These are phyloP conservation scores for Entelexis sorbosivorans DNA, from an alignment of 1,139 yeast species.

Conservation along the genomic window DNA sequence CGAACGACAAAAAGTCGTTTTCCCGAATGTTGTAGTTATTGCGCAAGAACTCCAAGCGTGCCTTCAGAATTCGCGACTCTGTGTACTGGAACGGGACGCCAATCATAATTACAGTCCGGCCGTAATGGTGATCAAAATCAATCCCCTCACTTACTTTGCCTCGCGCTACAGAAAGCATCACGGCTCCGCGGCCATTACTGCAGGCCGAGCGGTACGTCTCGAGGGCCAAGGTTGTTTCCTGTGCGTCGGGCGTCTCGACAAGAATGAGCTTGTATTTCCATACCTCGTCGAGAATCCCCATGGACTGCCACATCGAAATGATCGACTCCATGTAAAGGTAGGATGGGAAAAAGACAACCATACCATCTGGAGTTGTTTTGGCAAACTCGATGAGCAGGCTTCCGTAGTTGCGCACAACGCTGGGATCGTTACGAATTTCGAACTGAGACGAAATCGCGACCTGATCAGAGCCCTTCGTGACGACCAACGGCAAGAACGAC, in stretches of 20 bases:
- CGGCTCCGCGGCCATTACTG: slow-evolving; percentile 95
- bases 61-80: slow-evolving; percentile 88
- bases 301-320: slow-evolving; percentile 94
- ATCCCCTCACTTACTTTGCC: slow-evolving; percentile 98
- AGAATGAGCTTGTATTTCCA: slow-evolving; percentile 92
- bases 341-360: slow-evolving; percentile 95
- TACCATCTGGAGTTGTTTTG: slow-evolving; percentile 93
- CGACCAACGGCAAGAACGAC: slow-evolving; percentile 88
- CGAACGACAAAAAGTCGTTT: slow-evolving; percentile 89
- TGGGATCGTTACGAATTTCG: slow-evolving; percentile 94
- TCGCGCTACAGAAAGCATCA: slow-evolving; percentile 91
- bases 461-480: slow-evolving; percentile 95
- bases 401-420: slow-evolving; percentile 94
- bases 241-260: slow-evolving; percentile 99
- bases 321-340: slow-evolving; percentile 95
- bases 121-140: slow-evolving; percentile 97
- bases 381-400: slow-evolving; percentile 83
- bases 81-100: slow-evolving; percentile 99
- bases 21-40: slow-evolving; percentile 89
- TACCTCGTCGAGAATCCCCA: slow-evolving; percentile 96
- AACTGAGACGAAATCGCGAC: slow-evolving; percentile 93
- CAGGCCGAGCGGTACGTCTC: slow-evolving; percentile 96
- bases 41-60: slow-evolving; percentile 82
- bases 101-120: slow-evolving; percentile 94
- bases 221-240: slow-evolving; percentile 87